These are phyloP conservation scores for Emydomyces testavorans DNA, from an alignment of 2,329 filamentous ascomycete genomes.

Conservation along the genomic window DNA sequence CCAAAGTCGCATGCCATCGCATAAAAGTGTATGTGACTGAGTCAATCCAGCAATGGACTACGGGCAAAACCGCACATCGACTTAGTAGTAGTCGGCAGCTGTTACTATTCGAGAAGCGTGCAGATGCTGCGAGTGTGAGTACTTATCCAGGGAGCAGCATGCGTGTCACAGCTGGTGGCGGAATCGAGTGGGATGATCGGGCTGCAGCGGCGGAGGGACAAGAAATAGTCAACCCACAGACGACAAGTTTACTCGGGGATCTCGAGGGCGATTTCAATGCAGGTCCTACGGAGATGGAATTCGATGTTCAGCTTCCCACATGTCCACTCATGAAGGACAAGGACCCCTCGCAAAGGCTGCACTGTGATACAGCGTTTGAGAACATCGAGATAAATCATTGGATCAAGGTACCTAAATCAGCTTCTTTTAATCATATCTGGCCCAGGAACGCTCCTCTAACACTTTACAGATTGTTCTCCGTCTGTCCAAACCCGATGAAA, in stretches of 20 bases:
- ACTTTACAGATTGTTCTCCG: slow-evolving; percentile 68
- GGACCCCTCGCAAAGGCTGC: slow-evolving; percentile 54
- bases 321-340: slow-evolving; percentile 71
- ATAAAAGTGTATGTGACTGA: slow-evolving; percentile 88
- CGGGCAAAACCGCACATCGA: slow-evolving; percentile 70
- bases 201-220: slow-evolving; percentile 46
- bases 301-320: slow-evolving; percentile 82
- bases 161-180: slow-evolving; percentile 66
- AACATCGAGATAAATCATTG: slow-evolving; percentile 91
- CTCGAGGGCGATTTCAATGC: slow-evolving; percentile 64
- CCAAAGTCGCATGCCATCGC: slow-evolving; percentile 86
- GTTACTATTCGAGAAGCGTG: slow-evolving; percentile 74
- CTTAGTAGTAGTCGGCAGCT: slow-evolving; percentile 77
- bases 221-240: slow-evolving; percentile 42
- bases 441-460: slow-evolving; percentile 14
- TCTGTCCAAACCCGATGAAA: slow-evolving; percentile 69
- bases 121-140: slow-evolving; percentile 62
- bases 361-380: slow-evolving; percentile 87
- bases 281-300: slow-evolving; percentile 86
- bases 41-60: slow-evolving; percentile 82
- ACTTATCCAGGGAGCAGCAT: slow-evolving; percentile 66
- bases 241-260: slow-evolving; percentile 67
- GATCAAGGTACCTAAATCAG: slow-evolving; percentile 61
- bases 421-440: not conserved
- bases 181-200: slow-evolving; percentile 55